Evolutionary conservation across 1,284 basidiomycete species (phyloP).

Genomic region (Mycena sp.): DNA sequence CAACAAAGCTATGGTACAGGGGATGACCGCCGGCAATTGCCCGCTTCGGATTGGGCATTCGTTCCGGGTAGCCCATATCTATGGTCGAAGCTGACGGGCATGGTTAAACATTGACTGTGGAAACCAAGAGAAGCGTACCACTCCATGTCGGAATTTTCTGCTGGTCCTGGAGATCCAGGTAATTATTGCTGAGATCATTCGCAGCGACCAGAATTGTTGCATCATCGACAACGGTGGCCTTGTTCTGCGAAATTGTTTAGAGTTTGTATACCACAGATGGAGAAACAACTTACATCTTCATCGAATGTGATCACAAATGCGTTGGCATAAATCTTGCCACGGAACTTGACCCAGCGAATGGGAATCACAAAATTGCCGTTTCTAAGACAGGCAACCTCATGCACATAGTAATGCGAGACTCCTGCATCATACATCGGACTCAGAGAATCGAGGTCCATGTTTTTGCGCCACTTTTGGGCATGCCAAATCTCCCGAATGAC

Average conservation of each 20-base stretch:
- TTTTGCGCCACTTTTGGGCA: conserved; percentile 37
- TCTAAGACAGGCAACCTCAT: conserved; percentile 35
- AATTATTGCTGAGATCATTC: background rate
- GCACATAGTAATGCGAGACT: conserved; percentile 39
- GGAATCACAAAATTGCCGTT: conserved; percentile 36
- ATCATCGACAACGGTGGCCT: background rate
- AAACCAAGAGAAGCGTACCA: background rate
- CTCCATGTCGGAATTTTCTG: background rate
- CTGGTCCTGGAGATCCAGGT: background rate
- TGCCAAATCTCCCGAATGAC: conserved; percentile 41
- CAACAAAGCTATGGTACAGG: conserved; percentile 36
- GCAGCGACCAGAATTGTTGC: background rate
- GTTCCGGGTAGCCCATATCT: background rate
- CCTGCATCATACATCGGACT: conserved; percentile 32
- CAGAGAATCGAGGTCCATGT: conserved; percentile 36
- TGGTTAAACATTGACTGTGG: too few relatives aligned
- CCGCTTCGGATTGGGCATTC: conserved; percentile 41
- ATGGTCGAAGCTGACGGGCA: background rate
- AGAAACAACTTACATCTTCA: background rate
- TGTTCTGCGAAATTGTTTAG: background rate
- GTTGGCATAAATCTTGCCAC: background rate
- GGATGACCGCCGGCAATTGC: conserved; percentile 39
- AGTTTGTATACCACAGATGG: too few relatives aligned
- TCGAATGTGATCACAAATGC: background rate
- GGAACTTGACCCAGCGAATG: conserved; percentile 4